Percentiles rank a stretch among this genome's conserved stretches.
Evolutionary conservation across 768 basidiomycete species (phyloP).

Genomic region (Pulveroboletus sp.): DNA sequence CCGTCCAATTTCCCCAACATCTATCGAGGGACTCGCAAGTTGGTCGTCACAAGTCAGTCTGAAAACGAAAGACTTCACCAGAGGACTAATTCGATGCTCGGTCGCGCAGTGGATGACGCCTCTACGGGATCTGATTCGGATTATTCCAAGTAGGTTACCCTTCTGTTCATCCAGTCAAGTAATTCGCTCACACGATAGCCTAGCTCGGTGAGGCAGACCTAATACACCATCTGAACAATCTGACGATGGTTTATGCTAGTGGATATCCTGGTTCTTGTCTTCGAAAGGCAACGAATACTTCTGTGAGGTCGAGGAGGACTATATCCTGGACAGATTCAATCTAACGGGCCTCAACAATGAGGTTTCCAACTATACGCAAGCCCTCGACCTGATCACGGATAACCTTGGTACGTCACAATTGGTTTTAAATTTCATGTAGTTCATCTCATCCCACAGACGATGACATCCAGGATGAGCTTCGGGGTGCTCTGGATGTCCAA

Average conservation of each 20-base stretch:
- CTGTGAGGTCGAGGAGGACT: conserved; percentile 98
- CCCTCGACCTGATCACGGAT: conserved; percentile 94
- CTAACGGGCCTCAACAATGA: conserved; percentile 95
- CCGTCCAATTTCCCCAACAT: not conserved
- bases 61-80: conserved; percentile 11
- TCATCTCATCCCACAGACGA: conserved; percentile 55
- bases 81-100: conserved; percentile 31
- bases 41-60: conserved; percentile 22
- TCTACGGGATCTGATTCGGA: conserved; percentile 93
- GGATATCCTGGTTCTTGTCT: conserved; percentile 97
- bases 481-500: conserved; percentile 88
- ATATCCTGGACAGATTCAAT: conserved; percentile 97
- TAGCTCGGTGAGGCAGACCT: conserved; percentile 27
- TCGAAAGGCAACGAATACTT: conserved; percentile 99
- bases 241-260: conserved; percentile 43
- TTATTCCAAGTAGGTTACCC: conserved; percentile 76
- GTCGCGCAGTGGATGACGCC: conserved; percentile 69
- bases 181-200: conserved; percentile 14
- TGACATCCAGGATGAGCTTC: conserved; percentile 88
- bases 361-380: conserved; percentile 90
- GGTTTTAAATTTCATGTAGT: not conserved
- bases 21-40: conserved; percentile 3
- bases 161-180: not conserved
- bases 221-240: conserved; percentile 8
- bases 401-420: conserved; percentile 66